Evolutionary conservation across 257 asterid species (phyloP).

Genomic region (Solanum clarkiae): DNA sequence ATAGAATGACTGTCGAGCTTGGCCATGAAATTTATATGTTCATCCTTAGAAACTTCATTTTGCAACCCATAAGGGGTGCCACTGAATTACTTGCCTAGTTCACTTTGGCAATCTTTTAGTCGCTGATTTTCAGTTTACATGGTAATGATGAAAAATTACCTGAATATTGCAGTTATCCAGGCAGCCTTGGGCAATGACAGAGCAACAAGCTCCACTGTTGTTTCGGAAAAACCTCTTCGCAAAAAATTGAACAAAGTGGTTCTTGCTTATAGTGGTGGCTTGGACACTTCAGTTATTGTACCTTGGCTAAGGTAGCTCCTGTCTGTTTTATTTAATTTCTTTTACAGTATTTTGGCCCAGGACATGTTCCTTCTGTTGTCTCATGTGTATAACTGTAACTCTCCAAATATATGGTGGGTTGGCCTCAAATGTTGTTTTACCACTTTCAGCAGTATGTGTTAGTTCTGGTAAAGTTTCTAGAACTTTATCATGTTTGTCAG

Average conservation of each 20-base stretch:
- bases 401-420: neutral
- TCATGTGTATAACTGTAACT: neutral
- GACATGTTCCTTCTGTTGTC: neutral
- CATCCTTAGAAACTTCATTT: neutral
- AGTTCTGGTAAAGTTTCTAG: neutral
- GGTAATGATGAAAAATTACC: neutral
- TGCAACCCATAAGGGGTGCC: neutral
- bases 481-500: neutral
- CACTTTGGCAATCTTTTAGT: neutral
- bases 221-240: slow-evolving; percentile 30
- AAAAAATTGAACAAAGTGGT: slow-evolving; percentile 85
- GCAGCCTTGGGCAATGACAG: slow-evolving; percentile 58
- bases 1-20: neutral
- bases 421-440: neutral
- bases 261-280: slow-evolving; percentile 92
- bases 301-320: slow-evolving; percentile 82
- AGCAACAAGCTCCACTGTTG: slow-evolving; percentile 27
- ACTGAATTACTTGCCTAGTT: neutral
- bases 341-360: neutral
- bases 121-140: neutral
- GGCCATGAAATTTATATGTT: neutral
- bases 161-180: slow-evolving; percentile 40
- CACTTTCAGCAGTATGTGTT: neutral
- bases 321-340: neutral
- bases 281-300: slow-evolving; percentile 95